These are phyloP conservation scores for Rhizophora apiculata DNA, from an alignment of 345 rosid genomes.

Conservation along the genomic window DNA sequence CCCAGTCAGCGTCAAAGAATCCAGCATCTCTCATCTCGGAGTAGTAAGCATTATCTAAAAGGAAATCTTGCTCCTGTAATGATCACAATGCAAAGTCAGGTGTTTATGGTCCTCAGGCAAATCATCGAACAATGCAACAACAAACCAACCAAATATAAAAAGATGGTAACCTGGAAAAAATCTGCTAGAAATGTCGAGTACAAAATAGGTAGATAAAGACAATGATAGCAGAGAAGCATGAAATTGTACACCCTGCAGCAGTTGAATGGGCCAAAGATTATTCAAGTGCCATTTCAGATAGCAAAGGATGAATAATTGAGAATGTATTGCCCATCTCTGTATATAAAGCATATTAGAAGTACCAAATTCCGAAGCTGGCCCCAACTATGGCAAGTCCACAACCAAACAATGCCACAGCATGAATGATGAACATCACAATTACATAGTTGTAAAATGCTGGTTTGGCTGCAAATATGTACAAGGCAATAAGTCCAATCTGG, in stretches of 20 bases:
- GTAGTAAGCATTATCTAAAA: conserved; percentile 43
- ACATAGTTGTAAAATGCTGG: conserved; percentile 42
- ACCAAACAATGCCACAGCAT: conserved; percentile 24
- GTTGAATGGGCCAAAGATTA: not conserved
- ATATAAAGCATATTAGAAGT: conserved; percentile 2
- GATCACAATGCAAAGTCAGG: not conserved
- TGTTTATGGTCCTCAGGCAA: not conserved
- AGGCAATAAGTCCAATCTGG: not conserved
- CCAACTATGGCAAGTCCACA: conserved; percentile 38
- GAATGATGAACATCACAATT: conserved; percentile 30
- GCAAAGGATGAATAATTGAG: not conserved
- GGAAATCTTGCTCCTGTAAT: conserved; percentile 40
- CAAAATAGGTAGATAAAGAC: conserved; percentile 39
- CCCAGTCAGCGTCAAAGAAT: conserved; percentile 49
- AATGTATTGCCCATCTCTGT: not conserved
- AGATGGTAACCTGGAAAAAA: conserved; percentile 37
- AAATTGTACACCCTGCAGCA: conserved; percentile 41
- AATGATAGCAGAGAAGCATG: conserved; percentile 28
- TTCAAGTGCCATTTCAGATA: not conserved
- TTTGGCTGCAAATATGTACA: conserved; percentile 28
- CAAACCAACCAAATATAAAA: not conserved
- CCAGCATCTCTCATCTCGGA: conserved; percentile 50
- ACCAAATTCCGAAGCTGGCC: conserved; percentile 42
- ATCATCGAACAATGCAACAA: not conserved
- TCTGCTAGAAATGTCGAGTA: conserved; percentile 39